These are phyloP conservation scores for Phytopythium mirpurense DNA, from an alignment of 352 stramenopile species.

Conservation along the genomic window DNA sequence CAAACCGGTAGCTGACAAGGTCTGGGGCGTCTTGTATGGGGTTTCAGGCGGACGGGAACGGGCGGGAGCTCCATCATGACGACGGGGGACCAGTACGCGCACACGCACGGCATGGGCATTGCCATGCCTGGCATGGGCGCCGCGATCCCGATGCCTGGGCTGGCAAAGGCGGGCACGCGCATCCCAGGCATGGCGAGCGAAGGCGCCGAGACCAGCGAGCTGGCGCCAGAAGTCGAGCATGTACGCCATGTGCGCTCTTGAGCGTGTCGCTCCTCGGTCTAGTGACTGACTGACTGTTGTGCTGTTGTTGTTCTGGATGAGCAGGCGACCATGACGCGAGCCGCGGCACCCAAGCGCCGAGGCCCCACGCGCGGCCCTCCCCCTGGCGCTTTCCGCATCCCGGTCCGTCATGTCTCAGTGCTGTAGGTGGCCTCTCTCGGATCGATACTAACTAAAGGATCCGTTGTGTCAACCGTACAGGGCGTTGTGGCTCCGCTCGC, in stretches of 20 bases:
- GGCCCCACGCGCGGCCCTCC: conserved; percentile 52
- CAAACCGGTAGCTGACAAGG: too few species aligned
- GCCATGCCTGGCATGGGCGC: conserved; percentile 78
- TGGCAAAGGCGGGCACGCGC: conserved; percentile 60
- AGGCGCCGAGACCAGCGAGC: conserved; percentile 17
- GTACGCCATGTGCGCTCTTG: conserved; percentile 23
- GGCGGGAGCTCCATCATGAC: conserved; percentile 69
- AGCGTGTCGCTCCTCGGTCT: too few species aligned
- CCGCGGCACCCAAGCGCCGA: conserved; percentile 68
- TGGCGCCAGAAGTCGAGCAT: conserved; percentile 29
- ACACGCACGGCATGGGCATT: conserved; percentile 63
- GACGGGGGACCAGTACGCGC: conserved; percentile 77
- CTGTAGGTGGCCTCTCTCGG: too few species aligned
- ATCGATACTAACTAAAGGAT: too few species aligned
- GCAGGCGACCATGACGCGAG: conserved; percentile 73
- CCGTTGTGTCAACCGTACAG: too few species aligned
- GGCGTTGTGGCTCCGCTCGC: conserved; percentile 3
- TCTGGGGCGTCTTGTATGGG: too few species aligned
- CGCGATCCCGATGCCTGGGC: conserved; percentile 77
- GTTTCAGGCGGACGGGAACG: conserved; percentile 3
- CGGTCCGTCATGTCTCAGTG: conserved; percentile 15
- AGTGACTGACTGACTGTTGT: neutral
- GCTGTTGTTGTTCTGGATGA: neutral
- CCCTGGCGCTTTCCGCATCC: conserved; percentile 58
- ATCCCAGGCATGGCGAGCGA: conserved; percentile 58